These are phyloP conservation scores for Coemansia erecta DNA, from an alignment of 192 early-diverging fungal species.

Conservation along the genomic window DNA sequence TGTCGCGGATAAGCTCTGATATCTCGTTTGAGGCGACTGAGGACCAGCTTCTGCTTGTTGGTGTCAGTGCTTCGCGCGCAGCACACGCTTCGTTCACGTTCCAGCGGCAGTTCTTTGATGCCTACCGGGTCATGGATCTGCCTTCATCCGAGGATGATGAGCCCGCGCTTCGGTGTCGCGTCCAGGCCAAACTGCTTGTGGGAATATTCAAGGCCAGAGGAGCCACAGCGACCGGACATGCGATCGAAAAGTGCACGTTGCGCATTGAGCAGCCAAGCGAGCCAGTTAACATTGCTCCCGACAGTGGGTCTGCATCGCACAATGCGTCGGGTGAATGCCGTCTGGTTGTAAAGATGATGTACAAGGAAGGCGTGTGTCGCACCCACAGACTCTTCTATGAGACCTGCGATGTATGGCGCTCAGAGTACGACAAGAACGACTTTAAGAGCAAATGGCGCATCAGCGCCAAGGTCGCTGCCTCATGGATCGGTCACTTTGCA, in stretches of 20 bases:
- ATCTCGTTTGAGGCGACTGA: conserved; percentile 59
- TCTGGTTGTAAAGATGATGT: conserved; percentile 40
- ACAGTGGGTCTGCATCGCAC: background rate
- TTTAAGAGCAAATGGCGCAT: conserved; percentile 49
- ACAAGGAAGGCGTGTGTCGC: conserved; percentile 46
- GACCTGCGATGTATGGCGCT: conserved; percentile 41
- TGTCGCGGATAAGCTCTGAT: conserved; percentile 62
- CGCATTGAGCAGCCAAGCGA: conserved; percentile 34
- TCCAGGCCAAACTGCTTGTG: conserved; percentile 41
- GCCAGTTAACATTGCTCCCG: conserved; percentile 10
- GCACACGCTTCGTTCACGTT: conserved; percentile 62
- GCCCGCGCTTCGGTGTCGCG: conserved; percentile 35
- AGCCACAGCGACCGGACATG: conserved; percentile 10
- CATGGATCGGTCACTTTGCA: conserved; percentile 52
- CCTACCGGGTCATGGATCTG: conserved; percentile 39
- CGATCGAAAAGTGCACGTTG: conserved; percentile 34
- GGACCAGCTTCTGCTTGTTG: conserved; percentile 56
- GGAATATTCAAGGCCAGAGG: conserved; percentile 43
- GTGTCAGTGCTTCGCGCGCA: conserved; percentile 66
- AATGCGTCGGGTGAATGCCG: conserved; percentile 26
- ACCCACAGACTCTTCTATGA: conserved; percentile 54
- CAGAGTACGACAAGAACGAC: conserved; percentile 32
- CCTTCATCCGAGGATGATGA: conserved; percentile 4
- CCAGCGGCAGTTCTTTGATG: conserved; percentile 63
- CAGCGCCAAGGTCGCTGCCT: conserved; percentile 33